Conservation (phyloP, 495 filamentous ascomycete genomes). For the Penicilliopsis zonata region DNA sequence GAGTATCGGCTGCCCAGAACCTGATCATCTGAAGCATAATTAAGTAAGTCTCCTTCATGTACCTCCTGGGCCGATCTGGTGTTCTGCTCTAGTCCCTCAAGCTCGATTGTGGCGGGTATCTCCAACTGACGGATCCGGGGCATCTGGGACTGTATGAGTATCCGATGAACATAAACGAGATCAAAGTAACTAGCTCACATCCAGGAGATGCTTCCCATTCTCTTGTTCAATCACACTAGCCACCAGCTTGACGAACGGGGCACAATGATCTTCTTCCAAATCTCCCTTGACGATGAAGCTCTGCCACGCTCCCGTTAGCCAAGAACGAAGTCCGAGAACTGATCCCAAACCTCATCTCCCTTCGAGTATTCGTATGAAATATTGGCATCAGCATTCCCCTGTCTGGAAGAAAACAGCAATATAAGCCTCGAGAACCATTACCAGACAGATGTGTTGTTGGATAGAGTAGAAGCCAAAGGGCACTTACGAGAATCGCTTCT, state of each 20-base stretch:
- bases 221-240: slow-evolving; percentile 12
- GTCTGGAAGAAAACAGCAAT: slow-evolving; percentile 2
- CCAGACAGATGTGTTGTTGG: no score
- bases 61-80: not conserved
- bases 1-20: slow-evolving; percentile 2
- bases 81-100: slow-evolving; percentile 1
- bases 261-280: not conserved
- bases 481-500: slow-evolving; percentile 7
- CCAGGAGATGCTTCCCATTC: slow-evolving; percentile 12
- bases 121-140: slow-evolving; percentile 9
- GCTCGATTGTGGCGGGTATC: slow-evolving; percentile 2
- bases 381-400: slow-evolving; percentile 1
- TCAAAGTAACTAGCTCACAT: slow-evolving; percentile 7
- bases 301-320: slow-evolving; percentile 2
- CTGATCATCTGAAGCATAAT: slow-evolving; percentile 5
- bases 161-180: not conserved
- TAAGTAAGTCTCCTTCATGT: slow-evolving; percentile 5
- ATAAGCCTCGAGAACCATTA: no score
- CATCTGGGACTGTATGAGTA: slow-evolving; percentile 5
- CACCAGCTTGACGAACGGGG: slow-evolving; percentile 3
- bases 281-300: slow-evolving; percentile 9
- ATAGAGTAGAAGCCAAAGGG: not conserved
- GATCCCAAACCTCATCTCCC: slow-evolving; percentile 2
- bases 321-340: not conserved
- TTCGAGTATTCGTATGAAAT: slow-evolving; percentile 7